Evolutionary conservation across 768 basidiomycete species (phyloP), one percentile per base, ranked within the genome.

Genomic region (Mycena leptocephala): DNA sequence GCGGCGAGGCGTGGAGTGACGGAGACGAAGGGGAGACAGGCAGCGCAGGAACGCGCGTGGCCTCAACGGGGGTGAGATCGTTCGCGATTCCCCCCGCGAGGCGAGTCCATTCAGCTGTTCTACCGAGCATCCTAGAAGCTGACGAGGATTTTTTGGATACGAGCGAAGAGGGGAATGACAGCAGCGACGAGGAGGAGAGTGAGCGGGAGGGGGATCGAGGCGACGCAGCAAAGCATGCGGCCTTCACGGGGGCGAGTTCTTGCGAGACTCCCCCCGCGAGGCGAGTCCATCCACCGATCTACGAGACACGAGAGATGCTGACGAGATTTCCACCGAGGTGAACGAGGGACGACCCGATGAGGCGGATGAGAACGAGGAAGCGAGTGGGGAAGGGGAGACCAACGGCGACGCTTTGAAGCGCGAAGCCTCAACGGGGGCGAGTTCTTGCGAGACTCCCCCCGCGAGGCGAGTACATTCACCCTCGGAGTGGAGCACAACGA

Each of bases 201-300:
- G 35, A 69, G 53, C 7, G 2, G 53, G 68, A 58, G n/a, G 26
- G n/a, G 70, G 24, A 20, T 30, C 3, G 59, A 32, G 35, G 39
- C 20, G 43, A n/a, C 30, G 28, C 39, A 1, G 61, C 9, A 14
- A 62, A 41, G 37, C 51, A 62, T 11, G 70, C 4, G 32, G 24
- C 70, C 58, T 53, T 22, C 8, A 37, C 61, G 70, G 70, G 70
- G 70, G 70, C 24, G 32, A 26, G 14, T 5, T 70, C 58, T 5
- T 62, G 39, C 58, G 56, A 5, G 58, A 62, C 14, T 51, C 16
- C 70, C 70, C 70, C 70, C 70, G 70, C 70, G 70, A 71, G 70
- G 70, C 59, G 61, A 61, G 70, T 71, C 20, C 59, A 6, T 33
- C 41, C 20, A 2, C 33, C 7, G 20, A 10, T 32, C 26, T 11